Conservation (phyloP, 306 rosid genomes). For the Vicia sativa region DNA sequence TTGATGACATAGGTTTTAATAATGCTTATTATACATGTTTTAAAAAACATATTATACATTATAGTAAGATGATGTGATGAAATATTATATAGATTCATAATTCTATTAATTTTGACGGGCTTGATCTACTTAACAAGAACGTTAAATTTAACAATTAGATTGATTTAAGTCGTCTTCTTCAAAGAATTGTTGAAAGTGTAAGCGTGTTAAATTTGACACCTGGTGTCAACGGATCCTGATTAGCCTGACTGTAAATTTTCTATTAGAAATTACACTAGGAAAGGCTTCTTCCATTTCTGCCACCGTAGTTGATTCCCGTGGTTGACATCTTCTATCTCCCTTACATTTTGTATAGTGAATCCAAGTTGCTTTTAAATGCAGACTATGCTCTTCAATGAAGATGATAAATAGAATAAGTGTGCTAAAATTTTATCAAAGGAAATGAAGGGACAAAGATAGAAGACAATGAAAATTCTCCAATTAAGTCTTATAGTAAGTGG, state of each 20-base stretch:
- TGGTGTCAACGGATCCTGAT: too few species aligned
- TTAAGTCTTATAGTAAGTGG: neutral
- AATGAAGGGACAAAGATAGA: constrained; percentile 12
- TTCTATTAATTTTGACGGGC: too few species aligned
- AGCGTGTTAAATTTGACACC: too few species aligned
- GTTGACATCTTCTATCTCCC: constrained; percentile 1
- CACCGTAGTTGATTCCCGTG: neutral
- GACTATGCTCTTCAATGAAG: neutral
- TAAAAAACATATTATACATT: too few species aligned
- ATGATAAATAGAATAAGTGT: constrained; percentile 11
- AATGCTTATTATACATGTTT: too few species aligned
- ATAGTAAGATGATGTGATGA: too few species aligned
- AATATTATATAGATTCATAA: too few species aligned
- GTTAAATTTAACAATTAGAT: too few species aligned
- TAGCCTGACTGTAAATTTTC: neutral
- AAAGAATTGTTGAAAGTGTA: too few species aligned
- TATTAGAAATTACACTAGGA: neutral
- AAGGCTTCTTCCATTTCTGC: neutral
- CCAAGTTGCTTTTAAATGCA: neutral
- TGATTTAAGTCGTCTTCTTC: too few species aligned
- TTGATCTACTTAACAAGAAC: too few species aligned
- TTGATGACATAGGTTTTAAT: too few species aligned
- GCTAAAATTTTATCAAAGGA: neutral
- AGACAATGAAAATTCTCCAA: neutral
- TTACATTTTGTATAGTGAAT: neutral